Percentiles rank a stretch among this genome's conserved stretches.
Evolutionary conservation across 148 eudicot genomes (phyloP).

Genomic region (Pouteria glomerata): DNA sequence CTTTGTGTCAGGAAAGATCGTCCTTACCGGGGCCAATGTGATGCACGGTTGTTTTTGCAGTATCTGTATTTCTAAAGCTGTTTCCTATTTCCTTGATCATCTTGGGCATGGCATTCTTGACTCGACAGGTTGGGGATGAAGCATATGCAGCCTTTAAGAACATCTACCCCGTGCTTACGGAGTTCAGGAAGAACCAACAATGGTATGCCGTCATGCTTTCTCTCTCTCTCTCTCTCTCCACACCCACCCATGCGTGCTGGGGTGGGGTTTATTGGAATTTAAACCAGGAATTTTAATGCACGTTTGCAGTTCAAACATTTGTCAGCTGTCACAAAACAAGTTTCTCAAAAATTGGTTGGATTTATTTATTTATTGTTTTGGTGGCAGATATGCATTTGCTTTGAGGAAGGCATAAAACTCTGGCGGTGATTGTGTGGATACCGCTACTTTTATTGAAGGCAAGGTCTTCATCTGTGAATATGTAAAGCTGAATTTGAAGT

Average conservation of each 20-base stretch:
- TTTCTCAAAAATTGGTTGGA: too few species aligned
- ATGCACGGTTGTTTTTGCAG: neutral
- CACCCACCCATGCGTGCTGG: neutral
- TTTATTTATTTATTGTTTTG: too few species aligned
- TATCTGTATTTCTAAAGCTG: neutral
- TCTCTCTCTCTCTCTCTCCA: neutral
- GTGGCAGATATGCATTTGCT: too few species aligned
- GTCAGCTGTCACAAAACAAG: too few species aligned
- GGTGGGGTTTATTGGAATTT: neutral
- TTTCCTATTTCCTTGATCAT: neutral
- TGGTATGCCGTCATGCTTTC: conserved; percentile 33
- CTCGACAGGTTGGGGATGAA: conserved; percentile 58
- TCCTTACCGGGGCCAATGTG: conserved; percentile 83
- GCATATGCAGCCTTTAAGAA: conserved; percentile 68
- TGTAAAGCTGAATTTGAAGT: too few species aligned
- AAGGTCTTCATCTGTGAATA: too few species aligned
- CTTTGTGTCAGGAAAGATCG: conserved; percentile 80
- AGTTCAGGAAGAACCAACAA: conserved; percentile 70
- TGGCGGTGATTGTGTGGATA: too few species aligned
- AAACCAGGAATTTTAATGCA: neutral
- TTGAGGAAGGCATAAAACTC: too few species aligned
- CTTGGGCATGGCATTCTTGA: neutral
- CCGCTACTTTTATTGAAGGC: too few species aligned
- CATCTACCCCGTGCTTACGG: conserved; percentile 76
- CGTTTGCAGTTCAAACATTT: too few species aligned